Evolutionary conservation across 2,329 filamentous ascomycete species (phyloP), one percentile per base, ranked within the genome.

Genomic region (Didymella pinodella): DNA sequence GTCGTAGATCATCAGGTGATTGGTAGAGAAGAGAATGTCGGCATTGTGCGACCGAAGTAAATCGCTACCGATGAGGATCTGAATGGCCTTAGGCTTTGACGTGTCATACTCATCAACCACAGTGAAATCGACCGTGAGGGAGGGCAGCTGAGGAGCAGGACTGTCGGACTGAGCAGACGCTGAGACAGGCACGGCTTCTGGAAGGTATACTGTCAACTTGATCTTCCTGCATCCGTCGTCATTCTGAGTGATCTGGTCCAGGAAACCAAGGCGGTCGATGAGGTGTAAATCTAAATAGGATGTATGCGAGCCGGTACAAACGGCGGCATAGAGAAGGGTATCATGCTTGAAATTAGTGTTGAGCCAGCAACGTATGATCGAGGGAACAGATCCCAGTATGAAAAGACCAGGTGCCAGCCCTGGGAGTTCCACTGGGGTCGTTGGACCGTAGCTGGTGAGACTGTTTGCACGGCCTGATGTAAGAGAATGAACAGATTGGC

Each of bases 311-410:
- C 94, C 95, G 2, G 92, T 94, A 77, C 95, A 98, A 2, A 98
- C 84, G 32, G 93, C 93, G 34, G 93, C 95, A 74, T 98, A 98
- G 5, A 97, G 83, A 16, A 98, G 84, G 10, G 92, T 90, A 65
- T 90, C 89, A 73, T 97, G 94, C 14, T 93, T 94, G 78, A 96
- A 98, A 70, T 92, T 89, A 34, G 89, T 90, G 26, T 91, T 94
- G 67, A 98, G 83, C 93, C 95, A 98, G 80, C 95, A 99, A 61
- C 95, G 90, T 57, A 98, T 91, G 65, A 99, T 97, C 29, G 93
- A 92, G 6, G 95, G 95, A 6, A 96, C 93, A 7, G 93, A 90
- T 12, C 94, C 93, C 16, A 97, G 83, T 51, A 96, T 85, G 74
- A 93, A 92, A 58, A 97, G 83, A 8, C 92, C 92, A 34, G 93